Base-by-base conservation (phyloP, 345 rosid species). In the Eucalyptus viminalis region DNA sequence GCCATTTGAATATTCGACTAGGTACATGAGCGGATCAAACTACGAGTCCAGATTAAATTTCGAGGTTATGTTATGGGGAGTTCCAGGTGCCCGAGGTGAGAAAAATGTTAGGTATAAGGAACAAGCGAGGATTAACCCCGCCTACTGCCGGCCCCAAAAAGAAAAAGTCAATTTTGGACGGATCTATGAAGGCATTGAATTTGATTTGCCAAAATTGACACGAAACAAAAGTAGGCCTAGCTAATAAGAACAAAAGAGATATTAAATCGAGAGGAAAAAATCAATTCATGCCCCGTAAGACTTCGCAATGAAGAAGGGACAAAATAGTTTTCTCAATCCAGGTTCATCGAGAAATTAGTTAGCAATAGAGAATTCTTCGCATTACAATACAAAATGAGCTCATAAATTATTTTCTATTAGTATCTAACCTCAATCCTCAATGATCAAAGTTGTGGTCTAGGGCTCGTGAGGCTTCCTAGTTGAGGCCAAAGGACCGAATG, bases 181-280 rank as follows among this genome's bases (percentile, higher is more conserved):
- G 62, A 56, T 24, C 62, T 56, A 56, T 22, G 62, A 56, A 56
- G 29, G 62, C 29, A 56, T 56, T 24, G 62, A 24, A 56, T 56
- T 56, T 56, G 29, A 62, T 86, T 31, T 9, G 47, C 72, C 27
- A 69, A 69, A 21, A 16, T 69, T 31, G 44, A 67, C 62, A 83
- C 81, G n/a, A 37, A 21, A 88, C 60, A 34, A 34, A 31, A 91
- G 86, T 87, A 92, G 83, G 92, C 92, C 91, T 91, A 19, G 93
- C 93, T 90, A 93, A 93, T 89, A 90, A 91, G 49, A 94, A 94
- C 93, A 92, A 90, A 90, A 9, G 56, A 11, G 58, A 88, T 24
- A 76, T 87, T 60, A 85, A 72, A 49, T 51, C 16, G 45, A 49
- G 44, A 67, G 89, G 87, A 60, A 58, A 87, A n/a, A n/a, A n/a